A percentile compares a stretch with the other conserved stretches of the same genome.
Conservation (phyloP, 805 yeast genomes). For the Ogataea degrootiae region DNA sequence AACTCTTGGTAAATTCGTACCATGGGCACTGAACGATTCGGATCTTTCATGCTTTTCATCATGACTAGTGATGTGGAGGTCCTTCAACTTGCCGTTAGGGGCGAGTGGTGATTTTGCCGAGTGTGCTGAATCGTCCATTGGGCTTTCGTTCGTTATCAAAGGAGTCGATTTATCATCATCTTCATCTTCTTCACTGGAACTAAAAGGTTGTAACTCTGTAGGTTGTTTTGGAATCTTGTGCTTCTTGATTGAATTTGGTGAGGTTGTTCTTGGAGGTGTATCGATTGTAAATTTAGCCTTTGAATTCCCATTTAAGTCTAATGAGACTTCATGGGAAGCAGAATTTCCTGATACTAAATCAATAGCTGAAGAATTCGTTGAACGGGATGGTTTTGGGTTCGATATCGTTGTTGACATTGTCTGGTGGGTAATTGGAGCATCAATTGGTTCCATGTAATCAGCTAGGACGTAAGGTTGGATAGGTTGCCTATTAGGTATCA, state of each 20-base stretch:
- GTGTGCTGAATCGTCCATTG: too few relatives aligned
- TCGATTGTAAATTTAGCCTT: conserved; percentile 12
- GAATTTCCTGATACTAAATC: background rate
- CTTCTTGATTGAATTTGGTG: conserved; percentile 17
- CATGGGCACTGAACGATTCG: conserved; percentile 15
- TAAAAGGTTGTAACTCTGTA: conserved; percentile 54
- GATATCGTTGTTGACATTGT: conserved; percentile 12
- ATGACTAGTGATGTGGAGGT: background rate
- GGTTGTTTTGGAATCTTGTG: conserved; percentile 39
- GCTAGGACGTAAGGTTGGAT: conserved; percentile 77
- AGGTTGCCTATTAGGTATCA: conserved; percentile 70
- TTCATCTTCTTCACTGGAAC: conserved; percentile 44
- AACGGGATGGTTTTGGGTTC: background rate
- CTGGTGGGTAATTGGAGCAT: conserved; percentile 65
- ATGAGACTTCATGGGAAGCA: too few relatives aligned
- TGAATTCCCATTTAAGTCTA: too few relatives aligned
- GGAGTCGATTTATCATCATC: conserved; percentile 15
- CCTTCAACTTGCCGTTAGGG: too few relatives aligned
- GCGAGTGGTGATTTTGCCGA: background rate
- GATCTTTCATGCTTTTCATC: conserved; percentile 25
- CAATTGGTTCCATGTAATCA: conserved; percentile 64
- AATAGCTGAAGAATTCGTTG: background rate
- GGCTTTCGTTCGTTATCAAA: too few relatives aligned
- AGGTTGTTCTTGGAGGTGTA: conserved; percentile 34
- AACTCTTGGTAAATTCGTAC: conserved; percentile 37